A percentile compares a stretch with the other conserved stretches of the same genome.
phyloP scores from a whole-genome alignment of 2,329 filamentous ascomycete genomes.

The Biscogniauxia marginata region DNA sequence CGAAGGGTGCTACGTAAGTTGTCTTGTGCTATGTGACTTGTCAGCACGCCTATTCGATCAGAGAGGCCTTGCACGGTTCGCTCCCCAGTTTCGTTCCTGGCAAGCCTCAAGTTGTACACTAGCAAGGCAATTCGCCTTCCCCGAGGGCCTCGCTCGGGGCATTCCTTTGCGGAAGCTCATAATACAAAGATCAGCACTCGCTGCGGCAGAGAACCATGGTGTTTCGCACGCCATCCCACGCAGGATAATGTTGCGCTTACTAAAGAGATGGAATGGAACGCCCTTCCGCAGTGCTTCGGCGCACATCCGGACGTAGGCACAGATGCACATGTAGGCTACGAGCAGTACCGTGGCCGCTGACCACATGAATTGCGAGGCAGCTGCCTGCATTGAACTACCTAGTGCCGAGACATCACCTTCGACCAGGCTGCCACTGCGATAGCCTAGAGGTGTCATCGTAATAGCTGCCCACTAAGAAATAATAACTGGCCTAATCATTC shows the following conservation, averaged over 20 bases:
- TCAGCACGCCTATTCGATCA: background rate
- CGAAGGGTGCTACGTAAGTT: background rate
- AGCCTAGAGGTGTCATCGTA: background rate
- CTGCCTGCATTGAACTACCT: background rate
- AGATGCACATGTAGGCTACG: constrained; percentile 1
- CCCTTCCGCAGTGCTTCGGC: background rate
- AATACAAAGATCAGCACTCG: background rate
- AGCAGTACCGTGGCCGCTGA: background rate
- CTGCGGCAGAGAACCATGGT: background rate
- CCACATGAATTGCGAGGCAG: constrained; percentile 1
- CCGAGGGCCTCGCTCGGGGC: background rate
- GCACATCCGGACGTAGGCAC: constrained; percentile 1
- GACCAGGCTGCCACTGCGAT: background rate
- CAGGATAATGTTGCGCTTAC: background rate
- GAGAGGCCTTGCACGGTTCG: background rate
- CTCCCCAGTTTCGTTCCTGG: background rate
- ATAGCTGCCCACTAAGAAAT: background rate
- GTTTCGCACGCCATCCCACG: no score
- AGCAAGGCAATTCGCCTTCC: background rate
- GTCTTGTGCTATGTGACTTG: background rate
- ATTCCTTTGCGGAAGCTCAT: background rate
- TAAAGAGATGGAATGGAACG: background rate
- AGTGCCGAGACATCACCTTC: background rate
- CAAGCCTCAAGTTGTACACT: no score
- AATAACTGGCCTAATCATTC: background rate